Percentiles rank a stretch among this genome's conserved stretches.
Evolutionary conservation across 768 basidiomycete species (phyloP).

Genomic region (Hemileccinum impolitum): DNA sequence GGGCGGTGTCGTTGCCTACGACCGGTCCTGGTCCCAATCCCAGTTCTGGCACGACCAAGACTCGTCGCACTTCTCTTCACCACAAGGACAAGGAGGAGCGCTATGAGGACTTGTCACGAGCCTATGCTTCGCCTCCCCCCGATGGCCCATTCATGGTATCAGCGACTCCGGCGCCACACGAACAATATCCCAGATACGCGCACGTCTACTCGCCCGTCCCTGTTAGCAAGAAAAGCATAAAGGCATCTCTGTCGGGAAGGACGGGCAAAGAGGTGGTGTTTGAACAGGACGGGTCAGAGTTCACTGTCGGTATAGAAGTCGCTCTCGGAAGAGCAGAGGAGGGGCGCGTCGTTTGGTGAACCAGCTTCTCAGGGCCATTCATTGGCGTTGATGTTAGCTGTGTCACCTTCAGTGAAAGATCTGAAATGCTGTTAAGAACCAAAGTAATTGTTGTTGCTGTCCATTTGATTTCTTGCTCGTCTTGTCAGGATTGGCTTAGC

Average conservation of each 20-base stretch:
- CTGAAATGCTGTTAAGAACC: conserved; percentile 5
- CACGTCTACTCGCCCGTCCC: conserved; percentile 21
- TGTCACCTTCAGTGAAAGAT: not conserved
- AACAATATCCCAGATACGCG: conserved; percentile 28
- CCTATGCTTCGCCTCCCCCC: conserved; percentile 29
- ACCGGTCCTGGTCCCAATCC: not conserved
- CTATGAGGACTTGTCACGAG: conserved; percentile 29
- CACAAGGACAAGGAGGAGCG: conserved; percentile 10
- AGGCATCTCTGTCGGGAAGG: conserved; percentile 8
- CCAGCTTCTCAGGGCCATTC: not conserved
- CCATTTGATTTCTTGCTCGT: too few relatives aligned
- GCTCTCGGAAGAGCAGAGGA: conserved; percentile 33
- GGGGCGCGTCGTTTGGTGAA: conserved; percentile 31
- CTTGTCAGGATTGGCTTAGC: too few relatives aligned
- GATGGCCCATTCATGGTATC: conserved; percentile 24
- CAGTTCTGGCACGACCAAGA: not conserved
- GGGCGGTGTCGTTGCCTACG: conserved; percentile 26
- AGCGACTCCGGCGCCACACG: conserved; percentile 14
- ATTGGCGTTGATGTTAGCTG: not conserved
- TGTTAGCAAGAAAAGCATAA: conserved; percentile 13
- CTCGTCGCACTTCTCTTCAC: conserved; percentile 16
- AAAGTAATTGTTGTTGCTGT: conserved; percentile 18
- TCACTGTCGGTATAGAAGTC: conserved; percentile 29
- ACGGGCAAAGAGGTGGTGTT: conserved; percentile 23
- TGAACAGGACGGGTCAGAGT: conserved; percentile 26